Evolutionary conservation across 2,329 filamentous ascomycete species (phyloP), one percentile per base, ranked within the genome.

Genomic region (Hypocrella siamensis): DNA sequence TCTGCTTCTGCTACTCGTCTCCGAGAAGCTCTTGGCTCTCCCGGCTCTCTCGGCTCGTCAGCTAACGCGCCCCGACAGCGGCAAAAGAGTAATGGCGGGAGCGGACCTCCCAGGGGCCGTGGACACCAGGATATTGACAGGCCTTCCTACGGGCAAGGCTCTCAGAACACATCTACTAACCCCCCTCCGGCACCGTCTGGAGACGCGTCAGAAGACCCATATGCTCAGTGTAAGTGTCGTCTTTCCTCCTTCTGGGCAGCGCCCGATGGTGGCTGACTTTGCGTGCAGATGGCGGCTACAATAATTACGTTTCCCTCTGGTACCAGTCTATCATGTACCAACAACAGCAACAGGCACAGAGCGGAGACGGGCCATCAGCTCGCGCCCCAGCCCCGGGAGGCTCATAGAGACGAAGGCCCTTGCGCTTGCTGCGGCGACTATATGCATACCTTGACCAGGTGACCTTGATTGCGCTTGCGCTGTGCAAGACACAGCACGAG

Each of bases 241-340:
- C 6, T 15, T n/a, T 10, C 4, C 10, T 31, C 17, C 21, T 19
- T 31, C 11, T 14, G 9, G 19, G n/a, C 19, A 14, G 14, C n/a
- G n/a, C 18, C 9, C 17, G 10, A 8, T 34, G 28, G 33, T 15
- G 10, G 40, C 38, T 42, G 51, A 51, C 39, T 26, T 6, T 18
- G 7, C 12, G 7, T 32, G 50, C 37, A 76, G 72, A 86, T 56
- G 82, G 82, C 42, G 82, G 82, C 38, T 88, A 88, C 53, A 70
- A 85, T 44, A 78, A 78, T 43, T 90, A 88, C 50, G 57, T 84
- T 36, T 72, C 78, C 26, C 64, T 86, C 44, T 90, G 81, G 81
- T 86, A 84, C 57, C 75, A 81, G 47, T 79, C 79, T 19, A 46
- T 67, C 47, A 52, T 61, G 48, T 57, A 57, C 40, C 56, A 61